Evolutionary conservation across 345 rosid genomes (phyloP).

Genomic region (Eucalyptus regnans): DNA sequence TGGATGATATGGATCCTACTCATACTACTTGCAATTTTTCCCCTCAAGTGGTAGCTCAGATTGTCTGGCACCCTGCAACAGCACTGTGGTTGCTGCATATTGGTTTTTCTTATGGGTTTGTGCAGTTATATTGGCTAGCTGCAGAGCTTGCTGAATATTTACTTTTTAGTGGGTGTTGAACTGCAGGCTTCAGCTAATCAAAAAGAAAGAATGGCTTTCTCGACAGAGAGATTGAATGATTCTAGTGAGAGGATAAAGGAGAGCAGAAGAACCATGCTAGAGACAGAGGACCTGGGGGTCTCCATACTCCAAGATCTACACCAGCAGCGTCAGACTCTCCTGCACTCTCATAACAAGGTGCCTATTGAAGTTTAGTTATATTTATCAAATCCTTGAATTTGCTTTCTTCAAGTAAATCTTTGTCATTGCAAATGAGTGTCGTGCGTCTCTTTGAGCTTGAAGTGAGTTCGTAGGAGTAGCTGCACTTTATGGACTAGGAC

Average conservation of each 20-base stretch:
- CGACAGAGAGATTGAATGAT: constrained; percentile 68
- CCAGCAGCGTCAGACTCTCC: constrained; percentile 83
- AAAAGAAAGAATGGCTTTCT: constrained; percentile 62
- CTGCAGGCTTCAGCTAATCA: constrained; percentile 67
- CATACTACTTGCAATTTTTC: not conserved
- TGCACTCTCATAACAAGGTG: constrained; percentile 76
- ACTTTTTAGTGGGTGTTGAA: not conserved
- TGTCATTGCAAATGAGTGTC: not conserved
- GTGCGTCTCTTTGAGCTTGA: not conserved
- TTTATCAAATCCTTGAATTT: not conserved
- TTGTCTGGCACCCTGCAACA: not conserved
- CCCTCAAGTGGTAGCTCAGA: not conserved
- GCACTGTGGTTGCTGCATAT: not conserved
- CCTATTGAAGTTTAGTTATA: not conserved
- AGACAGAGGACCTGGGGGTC: constrained; percentile 85
- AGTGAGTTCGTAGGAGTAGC: not conserved
- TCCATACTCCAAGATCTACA: constrained; percentile 81
- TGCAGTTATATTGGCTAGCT: not conserved
- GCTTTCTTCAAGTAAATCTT: not conserved
- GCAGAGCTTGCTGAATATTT: not conserved
- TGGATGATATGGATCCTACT: not conserved
- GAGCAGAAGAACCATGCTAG: constrained; percentile 78
- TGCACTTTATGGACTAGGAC: not conserved
- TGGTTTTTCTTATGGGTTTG: not conserved
- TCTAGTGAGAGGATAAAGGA: constrained; percentile 73